These are phyloP conservation scores for Rhodofomes roseus DNA, from an alignment of 1,284 basidiomycete genomes.

Conservation along the genomic window DNA sequence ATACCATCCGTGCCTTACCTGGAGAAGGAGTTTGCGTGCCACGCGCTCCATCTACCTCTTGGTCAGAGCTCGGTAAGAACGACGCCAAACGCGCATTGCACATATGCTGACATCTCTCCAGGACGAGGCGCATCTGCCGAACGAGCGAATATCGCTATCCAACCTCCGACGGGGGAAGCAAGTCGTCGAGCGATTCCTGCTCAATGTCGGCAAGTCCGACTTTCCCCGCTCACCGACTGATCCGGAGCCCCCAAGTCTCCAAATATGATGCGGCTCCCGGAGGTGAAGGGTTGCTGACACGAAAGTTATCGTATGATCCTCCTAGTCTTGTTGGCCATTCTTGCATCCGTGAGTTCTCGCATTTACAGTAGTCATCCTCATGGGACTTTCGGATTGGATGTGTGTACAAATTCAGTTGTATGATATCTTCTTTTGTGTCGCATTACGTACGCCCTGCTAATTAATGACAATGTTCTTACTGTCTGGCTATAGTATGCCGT, in stretches of 20 bases:
- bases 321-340: background rate
- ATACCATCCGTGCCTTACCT: slow-evolving; percentile 91
- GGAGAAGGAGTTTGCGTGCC: slow-evolving; percentile 85
- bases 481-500: no score
- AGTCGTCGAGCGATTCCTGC: slow-evolving; percentile 71
- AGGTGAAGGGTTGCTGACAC: background rate
- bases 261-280: background rate
- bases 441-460: no score
- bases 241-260: background rate
- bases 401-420: background rate
- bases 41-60: slow-evolving; percentile 85
- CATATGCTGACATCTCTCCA: slow-evolving; percentile 23
- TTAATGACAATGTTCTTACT: no score
- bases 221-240: background rate
- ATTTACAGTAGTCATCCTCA: background rate
- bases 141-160: slow-evolving; percentile 77
- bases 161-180: slow-evolving; percentile 75
- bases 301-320: background rate
- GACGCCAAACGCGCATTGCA: background rate
- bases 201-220: slow-evolving; percentile 28
- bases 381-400: background rate
- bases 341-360: background rate
- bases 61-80: slow-evolving; percentile 74
- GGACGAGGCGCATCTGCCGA: slow-evolving; percentile 85
- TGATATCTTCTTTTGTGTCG: background rate